Base-by-base conservation (phyloP, 306 rosid species). In the Dalbergia cochinchinensis region DNA sequence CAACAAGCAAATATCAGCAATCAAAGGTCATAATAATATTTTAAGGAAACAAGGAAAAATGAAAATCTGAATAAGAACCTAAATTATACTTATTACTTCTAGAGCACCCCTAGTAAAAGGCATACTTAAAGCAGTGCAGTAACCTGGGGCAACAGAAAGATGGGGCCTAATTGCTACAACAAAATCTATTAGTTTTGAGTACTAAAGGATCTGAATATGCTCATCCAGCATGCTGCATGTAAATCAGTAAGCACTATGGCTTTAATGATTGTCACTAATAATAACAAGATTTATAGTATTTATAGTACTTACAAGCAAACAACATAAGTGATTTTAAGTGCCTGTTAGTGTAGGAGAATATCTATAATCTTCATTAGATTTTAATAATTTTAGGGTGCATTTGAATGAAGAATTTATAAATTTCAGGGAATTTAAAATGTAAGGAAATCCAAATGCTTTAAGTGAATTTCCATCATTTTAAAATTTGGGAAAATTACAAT, bases 1-100 rank as follows among this genome's bases (percentile, higher is more conserved):
- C 75, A 70, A 80, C 72, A 82, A 76, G 81, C 65, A 79, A 72
- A 84, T 82, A 85, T 83, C 83, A 84, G 72, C 69, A 79, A 6
- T 69, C 61, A 80, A 82, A 78, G 51, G 64, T 61, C 68, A 54
- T 11, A 9, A 22, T 68, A 61, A 65, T 58, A 72, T 76, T 73
- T 65, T 58, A 57, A 73, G 33, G 71, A 69, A 81, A 79, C 44
- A 47, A 53, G 65, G 57, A 80, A 53, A 75, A 42, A n/a, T 55
- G 54, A 59, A 18, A 59, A 5, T 31, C 16, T 65, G 53, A 65
- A 58, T 71, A 81, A 65, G 61, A 15, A 65, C 42, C 34, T 41
- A 59, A 66, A 61, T 62, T 37, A 48, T 61, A 66, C 13, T 11
- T 19, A 4, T n/a, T n/a, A n/a, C n/a, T n/a, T n/a, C n/a, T n/a